Conservation (phyloP, 2,329 filamentous ascomycete genomes). For the Calonectria pteridis region DNA sequence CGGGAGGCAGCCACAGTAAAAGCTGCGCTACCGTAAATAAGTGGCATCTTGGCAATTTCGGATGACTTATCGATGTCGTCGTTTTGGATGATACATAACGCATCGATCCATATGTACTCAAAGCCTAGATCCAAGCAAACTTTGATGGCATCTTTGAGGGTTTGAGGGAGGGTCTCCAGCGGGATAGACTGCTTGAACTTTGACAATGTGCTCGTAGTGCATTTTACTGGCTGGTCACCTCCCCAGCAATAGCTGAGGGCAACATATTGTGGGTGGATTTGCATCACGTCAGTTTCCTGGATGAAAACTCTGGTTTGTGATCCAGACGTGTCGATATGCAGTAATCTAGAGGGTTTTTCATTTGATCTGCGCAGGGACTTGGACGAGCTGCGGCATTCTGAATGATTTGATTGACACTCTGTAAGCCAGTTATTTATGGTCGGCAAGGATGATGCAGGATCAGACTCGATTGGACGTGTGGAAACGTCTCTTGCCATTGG, state of each 20-base stretch:
- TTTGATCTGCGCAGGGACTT: not conserved
- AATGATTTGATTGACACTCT: not conserved
- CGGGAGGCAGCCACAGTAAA: constrained; percentile 8
- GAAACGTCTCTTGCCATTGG: not conserved
- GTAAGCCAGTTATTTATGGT: not conserved
- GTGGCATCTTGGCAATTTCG: constrained; percentile 11
- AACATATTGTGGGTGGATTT: not conserved
- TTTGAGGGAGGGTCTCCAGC: not conserved
- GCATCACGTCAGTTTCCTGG: not conserved
- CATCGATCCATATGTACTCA: not conserved
- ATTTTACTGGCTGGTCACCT: constrained; percentile 8
- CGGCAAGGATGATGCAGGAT: not conserved
- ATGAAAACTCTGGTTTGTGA: not conserved
- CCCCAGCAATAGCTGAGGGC: constrained; percentile 15
- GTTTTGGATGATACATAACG: not conserved
- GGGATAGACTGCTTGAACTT: not conserved
- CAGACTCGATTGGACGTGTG: not conserved
- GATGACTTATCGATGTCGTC: not conserved
- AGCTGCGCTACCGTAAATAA: not conserved
- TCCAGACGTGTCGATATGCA: not conserved
- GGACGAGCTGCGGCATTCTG: not conserved
- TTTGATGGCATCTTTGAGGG: constrained; percentile 1
- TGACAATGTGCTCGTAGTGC: not conserved
- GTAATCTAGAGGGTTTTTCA: not conserved
- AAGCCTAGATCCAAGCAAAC: not conserved